phyloP scores from a whole-genome alignment of 1,284 basidiomycete genomes.

The Boletus mariae region DNA sequence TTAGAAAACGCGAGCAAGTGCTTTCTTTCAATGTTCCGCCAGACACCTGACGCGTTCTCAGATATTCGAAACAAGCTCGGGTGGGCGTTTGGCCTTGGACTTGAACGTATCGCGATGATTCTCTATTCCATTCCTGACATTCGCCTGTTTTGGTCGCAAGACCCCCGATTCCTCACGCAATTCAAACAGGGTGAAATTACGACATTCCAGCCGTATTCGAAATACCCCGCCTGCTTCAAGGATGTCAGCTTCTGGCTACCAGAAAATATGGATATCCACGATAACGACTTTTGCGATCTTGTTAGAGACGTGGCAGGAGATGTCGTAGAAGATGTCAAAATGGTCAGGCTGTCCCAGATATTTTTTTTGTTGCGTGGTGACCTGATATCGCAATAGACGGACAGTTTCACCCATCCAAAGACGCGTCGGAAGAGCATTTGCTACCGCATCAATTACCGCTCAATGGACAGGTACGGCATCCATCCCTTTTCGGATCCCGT shows the following conservation, averaged over 20 bases:
- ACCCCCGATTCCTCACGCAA: conserved; percentile 85
- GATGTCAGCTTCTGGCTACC: conserved; percentile 92
- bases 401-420: conserved; percentile 90
- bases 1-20: conserved; percentile 80
- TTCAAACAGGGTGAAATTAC: conserved; percentile 77
- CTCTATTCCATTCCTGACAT: conserved; percentile 97
- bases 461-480: conserved; percentile 81
- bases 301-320: conserved; percentile 92
- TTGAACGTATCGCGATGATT: conserved; percentile 98
- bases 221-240: conserved; percentile 85
- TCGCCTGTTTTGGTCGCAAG: conserved; percentile 96
- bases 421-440: conserved; percentile 78
- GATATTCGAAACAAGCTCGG: conserved; percentile 82
- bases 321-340: conserved; percentile 85
- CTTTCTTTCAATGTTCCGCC: neutral
- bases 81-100: conserved; percentile 97
- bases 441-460: conserved; percentile 92
- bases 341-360: conserved; percentile 46
- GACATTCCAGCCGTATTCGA: conserved; percentile 85
- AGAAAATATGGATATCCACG: conserved; percentile 58
- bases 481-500: neutral
- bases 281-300: conserved; percentile 96
- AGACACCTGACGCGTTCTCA: conserved; percentile 33
- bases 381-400: conserved; percentile 58
- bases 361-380: neutral